phyloP scores from a whole-genome alignment of 306 rosid genomes.

The Cucurbita ficifolia region DNA sequence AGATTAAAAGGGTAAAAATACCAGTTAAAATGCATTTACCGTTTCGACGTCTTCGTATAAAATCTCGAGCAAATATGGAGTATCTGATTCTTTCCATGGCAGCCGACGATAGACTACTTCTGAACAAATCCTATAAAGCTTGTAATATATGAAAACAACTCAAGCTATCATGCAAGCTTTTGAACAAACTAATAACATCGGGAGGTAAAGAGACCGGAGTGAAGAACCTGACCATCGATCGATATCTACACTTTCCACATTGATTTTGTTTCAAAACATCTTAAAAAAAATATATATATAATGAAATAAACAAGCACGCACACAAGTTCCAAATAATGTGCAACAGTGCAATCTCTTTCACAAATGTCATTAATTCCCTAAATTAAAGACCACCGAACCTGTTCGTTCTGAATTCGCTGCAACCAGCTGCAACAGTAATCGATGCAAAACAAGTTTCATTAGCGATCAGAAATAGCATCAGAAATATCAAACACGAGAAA shows the following conservation, averaged over 20 bases:
- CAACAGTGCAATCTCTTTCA: neutral
- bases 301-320: neutral
- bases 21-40: constrained; percentile 22
- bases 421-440: constrained; percentile 57
- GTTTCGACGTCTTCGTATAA: constrained; percentile 66
- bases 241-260: constrained; percentile 41
- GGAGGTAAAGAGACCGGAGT: neutral
- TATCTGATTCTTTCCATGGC: constrained; percentile 90
- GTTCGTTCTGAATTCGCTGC: constrained; percentile 70
- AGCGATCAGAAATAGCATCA: neutral
- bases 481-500: neutral
- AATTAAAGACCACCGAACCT: constrained; percentile 35
- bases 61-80: constrained; percentile 46
- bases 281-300: neutral
- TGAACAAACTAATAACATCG: neutral
- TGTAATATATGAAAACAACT: neutral
- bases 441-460: neutral
- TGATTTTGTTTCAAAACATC: neutral
- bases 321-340: neutral
- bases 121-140: constrained; percentile 33
- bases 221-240: constrained; percentile 37
- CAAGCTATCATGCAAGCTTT: neutral
- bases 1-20: neutral
- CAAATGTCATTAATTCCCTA: neutral
- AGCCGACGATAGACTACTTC: constrained; percentile 65